Evolutionary conservation across 2,329 filamentous ascomycete genomes (phyloP), one percentile per base, ranked within the genome.

Genomic region (Rhynchosporium graminicola): DNA sequence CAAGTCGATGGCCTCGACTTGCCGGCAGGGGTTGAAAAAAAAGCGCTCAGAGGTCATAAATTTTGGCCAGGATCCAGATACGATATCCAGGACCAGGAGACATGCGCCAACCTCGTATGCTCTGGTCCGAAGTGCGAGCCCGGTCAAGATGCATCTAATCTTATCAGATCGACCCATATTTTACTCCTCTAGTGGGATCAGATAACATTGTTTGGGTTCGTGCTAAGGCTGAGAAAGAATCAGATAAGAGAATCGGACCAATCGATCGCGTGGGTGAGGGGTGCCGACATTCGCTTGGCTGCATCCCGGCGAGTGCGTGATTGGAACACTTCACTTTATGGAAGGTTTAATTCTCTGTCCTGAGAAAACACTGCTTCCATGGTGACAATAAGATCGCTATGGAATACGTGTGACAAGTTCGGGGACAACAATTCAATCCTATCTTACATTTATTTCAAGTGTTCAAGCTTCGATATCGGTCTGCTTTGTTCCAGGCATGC

Each of bases 111-210:
- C 36, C 57, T 52, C 57, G 33, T 59, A 29, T 60, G 20, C 13
- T 13, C 38, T 9, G 20, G n/a, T 33, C 15, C 42, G 38, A 57
- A n/a, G 26, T 29, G 7, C 20, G 13, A 12, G 45, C 33, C 54
- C 28, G 4, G n/a, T 13, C 15, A 6, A 59, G 20, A 15, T 36
- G 28, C n/a, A 67, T 67, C 65, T 67, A 62, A 67, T 67, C 65
- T 67, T 61, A 67, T 67, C 65, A 67, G 65, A 67, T 60, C 26
- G 43, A n/a, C 13, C 42, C 42, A 52, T 9, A n/a, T 20, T 3
- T 26, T 20, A 10, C 36, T 12, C 8, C 31, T 26, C 42, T 52
- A 51, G 48, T 36, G 62, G 40, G 29, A 65, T 60, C 59, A 57
- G 59, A 67, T 67, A 63, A 63, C 59, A 38, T 57, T 59, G 40